Base-by-base conservation (phyloP, 2,329 filamentous ascomycete species). In the Pyrenophora tritici-repentis region DNA sequence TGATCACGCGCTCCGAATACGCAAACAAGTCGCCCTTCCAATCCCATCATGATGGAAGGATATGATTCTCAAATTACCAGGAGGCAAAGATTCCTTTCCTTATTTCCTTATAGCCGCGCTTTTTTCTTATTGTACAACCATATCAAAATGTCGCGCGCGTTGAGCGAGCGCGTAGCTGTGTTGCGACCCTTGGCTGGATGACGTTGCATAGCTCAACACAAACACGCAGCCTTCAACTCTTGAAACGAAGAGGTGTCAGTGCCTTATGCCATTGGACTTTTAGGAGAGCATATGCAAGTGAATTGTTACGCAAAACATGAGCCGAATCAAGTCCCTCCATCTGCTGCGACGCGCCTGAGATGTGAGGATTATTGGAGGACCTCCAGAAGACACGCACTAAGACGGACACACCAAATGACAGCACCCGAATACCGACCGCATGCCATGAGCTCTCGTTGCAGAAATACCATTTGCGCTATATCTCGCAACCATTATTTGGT, bases 151-250 rank as follows among this genome's bases (percentile, higher is more conserved):
- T 13, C 20, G 22, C 6, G 16, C 16, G 26, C 12, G 24, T 31
- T 37, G 29, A 34, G 24, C 24, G 32, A n/a, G 37, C n/a, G 26
- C 16, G 34, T 37, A 22, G 42, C 42, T 45, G 42, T 45, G 26
- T 32, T 20, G 33, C 12, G 7, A 16, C 13, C 22, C 14, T 9
- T 31, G 42, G 33, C 16, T 22, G 42, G 31, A 24, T 18, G 29
- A 33, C 26, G 16, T 37, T 33, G 37, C 42, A 38, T 33, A 13
- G 10, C 42, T 45, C 42, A 36, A 45, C 22, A 32, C 29, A 12
- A 31, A 37, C 34, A 31, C 20, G 34, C 42, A 37, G 24, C 42
- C 16, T 16, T 9, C 1, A 24, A 26, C 24, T 24, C 24, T 14
- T 45, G 24, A 38, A 37, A 31, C 24, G 6, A 45, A 32, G 20